Evolutionary conservation across 1,284 basidiomycete genomes (phyloP), one percentile per base, ranked within the genome.

Genomic region (Leccinum angustisporum): DNA sequence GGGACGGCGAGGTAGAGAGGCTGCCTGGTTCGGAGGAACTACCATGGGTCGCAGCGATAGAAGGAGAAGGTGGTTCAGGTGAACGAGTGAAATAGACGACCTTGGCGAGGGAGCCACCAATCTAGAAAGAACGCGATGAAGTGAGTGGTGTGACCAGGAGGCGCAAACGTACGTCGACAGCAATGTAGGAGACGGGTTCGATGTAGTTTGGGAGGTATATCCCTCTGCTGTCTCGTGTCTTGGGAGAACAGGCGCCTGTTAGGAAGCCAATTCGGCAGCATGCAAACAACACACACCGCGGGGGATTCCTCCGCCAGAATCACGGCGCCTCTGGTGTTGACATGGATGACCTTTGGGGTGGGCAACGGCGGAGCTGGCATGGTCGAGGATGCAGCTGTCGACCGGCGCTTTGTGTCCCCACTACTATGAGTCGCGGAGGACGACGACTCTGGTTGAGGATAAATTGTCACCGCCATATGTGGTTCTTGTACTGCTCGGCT

Each of bases 31-130:
- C 74, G 63, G 66, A 64, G n/a, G 78, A 80, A 40, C 82, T 84
- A 14, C 85, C 86, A 54, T 74, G 76, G 18, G 86, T 87, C 2
- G 86, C 86, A 64, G 73, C 79, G 58, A 86, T 75, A 18, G 86
- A 87, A 18, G 89, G 87, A 7, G 89, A 88, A 48, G 84, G 80
- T 30, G 89, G 87, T 4, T 88, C 88, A 8, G 90, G 86, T 16
- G 94, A 95, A 50, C 95, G 90, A 58, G 95, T 97, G 76, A 99
- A 99, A 80, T 98, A 99, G 69, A 98, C 94, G 61, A 99, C 94
- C 77, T 99, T 99, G 64, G 97, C 97, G 13, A 99, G 81, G 5
- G 96, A 98, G 38, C 97, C 97, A 43, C 97, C 97, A 71, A 99
- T 91, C 95, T 97, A 72, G 31, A 36, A 55, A 57, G 38, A 54